Evolutionary conservation across 1,139 yeast genomes (phyloP).

Genomic region (Hanseniaspora sp.): DNA sequence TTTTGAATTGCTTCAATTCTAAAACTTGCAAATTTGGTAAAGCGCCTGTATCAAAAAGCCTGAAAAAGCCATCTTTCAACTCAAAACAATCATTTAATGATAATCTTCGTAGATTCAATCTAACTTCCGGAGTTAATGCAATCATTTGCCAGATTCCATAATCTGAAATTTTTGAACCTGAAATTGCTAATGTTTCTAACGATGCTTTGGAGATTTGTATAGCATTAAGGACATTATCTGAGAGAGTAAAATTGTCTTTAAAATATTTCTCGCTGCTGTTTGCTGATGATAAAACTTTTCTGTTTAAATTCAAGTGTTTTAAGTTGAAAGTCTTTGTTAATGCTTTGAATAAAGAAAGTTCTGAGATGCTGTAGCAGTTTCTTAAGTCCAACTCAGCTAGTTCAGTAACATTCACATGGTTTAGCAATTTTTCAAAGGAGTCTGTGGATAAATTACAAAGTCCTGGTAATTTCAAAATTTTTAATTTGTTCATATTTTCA

Average conservation of each 20-base stretch:
- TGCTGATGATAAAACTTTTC: constrained; percentile 38
- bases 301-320: constrained; percentile 58
- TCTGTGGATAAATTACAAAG: constrained; percentile 53
- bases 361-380: constrained; percentile 73
- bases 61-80: constrained; percentile 60
- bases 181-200: constrained; percentile 68
- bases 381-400: constrained; percentile 62
- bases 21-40: constrained; percentile 58
- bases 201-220: constrained; percentile 24
- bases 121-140: constrained; percentile 28
- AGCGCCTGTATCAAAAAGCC: constrained; percentile 43
- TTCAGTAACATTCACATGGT: constrained; percentile 48
- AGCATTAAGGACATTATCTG: constrained; percentile 36
- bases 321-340: constrained; percentile 51
- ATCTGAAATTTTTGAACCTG: constrained; percentile 78
- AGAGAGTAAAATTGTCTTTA: constrained; percentile 38
- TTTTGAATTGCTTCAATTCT: constrained; percentile 55
- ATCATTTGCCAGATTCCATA: constrained; percentile 59
- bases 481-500: background rate
- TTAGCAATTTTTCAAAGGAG: constrained; percentile 34
- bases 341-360: constrained; percentile 57
- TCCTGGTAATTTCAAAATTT: constrained; percentile 47
- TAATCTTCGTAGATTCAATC: constrained; percentile 42
- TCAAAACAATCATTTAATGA: constrained; percentile 66
- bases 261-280: constrained; percentile 1